Evolutionary conservation across 2,329 filamentous ascomycete species (phyloP).

Genomic region (Trichoderma endophyticum): DNA sequence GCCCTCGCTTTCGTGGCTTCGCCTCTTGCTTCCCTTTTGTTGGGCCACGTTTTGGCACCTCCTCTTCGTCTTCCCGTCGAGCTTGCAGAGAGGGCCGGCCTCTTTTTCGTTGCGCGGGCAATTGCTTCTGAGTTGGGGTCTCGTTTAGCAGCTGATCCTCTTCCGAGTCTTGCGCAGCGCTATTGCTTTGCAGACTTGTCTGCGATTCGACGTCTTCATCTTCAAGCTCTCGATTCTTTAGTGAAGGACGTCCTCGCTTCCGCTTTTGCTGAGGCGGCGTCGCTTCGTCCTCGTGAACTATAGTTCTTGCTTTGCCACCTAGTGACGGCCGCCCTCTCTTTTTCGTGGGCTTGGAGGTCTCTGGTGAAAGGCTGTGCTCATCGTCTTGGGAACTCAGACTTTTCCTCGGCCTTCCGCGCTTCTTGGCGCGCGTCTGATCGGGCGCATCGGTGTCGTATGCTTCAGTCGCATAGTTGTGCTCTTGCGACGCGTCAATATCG

Average conservation of each 20-base stretch:
- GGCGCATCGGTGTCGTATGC: slow-evolving; percentile 26
- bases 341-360: background rate
- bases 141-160: slow-evolving; percentile 22
- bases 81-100: slow-evolving; percentile 24
- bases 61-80: background rate
- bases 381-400: background rate
- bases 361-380: background rate
- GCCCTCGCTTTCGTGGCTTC: slow-evolving; percentile 24
- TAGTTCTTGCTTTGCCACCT: background rate
- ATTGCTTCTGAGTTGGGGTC: slow-evolving; percentile 15
- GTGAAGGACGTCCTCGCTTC: slow-evolving; percentile 36
- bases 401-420: slow-evolving; percentile 26
- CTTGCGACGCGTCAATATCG: slow-evolving; percentile 27
- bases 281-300: background rate
- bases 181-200: slow-evolving; percentile 5
- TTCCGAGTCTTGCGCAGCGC: slow-evolving; percentile 17
- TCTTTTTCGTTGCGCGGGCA: slow-evolving; percentile 19
- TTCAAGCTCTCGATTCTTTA: slow-evolving; percentile 20
- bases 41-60: background rate
- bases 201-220: slow-evolving; percentile 10
- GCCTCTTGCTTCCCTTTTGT: background rate
- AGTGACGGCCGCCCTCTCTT: slow-evolving; percentile 32
- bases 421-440: slow-evolving; percentile 25
- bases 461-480: slow-evolving; percentile 19
- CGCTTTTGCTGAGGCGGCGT: slow-evolving; percentile 28